phyloP scores from a whole-genome alignment of 164 flowering plant genomes.

The Chimonanthus salicifolius region DNA sequence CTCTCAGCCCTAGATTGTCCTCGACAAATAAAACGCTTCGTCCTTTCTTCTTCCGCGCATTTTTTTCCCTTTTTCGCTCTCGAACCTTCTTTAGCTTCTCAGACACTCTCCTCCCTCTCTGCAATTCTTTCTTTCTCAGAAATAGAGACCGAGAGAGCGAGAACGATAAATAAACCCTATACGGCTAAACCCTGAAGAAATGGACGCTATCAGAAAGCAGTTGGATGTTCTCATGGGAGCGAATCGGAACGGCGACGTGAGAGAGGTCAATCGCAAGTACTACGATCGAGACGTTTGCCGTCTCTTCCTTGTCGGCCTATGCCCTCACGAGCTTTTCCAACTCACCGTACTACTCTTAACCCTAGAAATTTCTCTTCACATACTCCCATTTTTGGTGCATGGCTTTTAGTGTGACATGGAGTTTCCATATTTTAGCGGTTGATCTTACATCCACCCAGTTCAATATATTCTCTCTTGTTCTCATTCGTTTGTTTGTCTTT shows the following conservation, averaged over 20 bases:
- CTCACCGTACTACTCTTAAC: conserved; percentile 46
- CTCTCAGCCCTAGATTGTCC: too few species aligned
- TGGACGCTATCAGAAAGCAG: conserved; percentile 95
- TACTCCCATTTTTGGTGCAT: neutral
- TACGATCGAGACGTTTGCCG: conserved; percentile 97
- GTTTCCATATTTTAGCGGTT: too few species aligned
- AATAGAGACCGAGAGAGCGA: neutral
- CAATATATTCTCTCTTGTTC: too few species aligned
- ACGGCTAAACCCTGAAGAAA: conserved; percentile 11
- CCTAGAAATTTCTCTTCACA: neutral
- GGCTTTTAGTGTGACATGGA: neutral
- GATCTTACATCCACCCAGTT: too few species aligned
- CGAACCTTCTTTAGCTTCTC: neutral
- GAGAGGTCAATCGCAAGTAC: conserved; percentile 89
- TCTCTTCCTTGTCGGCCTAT: conserved; percentile 78
- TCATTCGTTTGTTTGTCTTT: too few species aligned
- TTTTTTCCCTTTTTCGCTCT: too few species aligned
- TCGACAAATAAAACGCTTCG: too few species aligned
- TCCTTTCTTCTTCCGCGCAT: too few species aligned
- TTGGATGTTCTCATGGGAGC: conserved; percentile 96
- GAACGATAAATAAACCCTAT: neutral
- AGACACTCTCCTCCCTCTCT: neutral
- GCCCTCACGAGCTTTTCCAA: conserved; percentile 98
- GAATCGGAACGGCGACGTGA: conserved; percentile 89
- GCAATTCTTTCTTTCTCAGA: neutral